These are phyloP conservation scores for Ambrosia trifida DNA, from an alignment of 129 eudicot genomes.

Conservation along the genomic window DNA sequence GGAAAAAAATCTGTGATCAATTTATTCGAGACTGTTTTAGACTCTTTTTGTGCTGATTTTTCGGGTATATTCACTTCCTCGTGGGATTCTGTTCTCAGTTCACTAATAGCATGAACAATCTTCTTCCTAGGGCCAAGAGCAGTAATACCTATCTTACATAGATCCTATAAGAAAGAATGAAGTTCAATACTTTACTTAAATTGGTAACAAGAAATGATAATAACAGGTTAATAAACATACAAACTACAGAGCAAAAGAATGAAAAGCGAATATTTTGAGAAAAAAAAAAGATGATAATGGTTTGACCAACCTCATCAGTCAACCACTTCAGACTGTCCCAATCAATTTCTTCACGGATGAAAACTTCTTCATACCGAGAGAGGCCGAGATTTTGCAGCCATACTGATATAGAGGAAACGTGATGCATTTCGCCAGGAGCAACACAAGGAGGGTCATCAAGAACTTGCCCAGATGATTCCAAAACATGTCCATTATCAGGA, in stretches of 20 bases:
- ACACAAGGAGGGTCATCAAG: constrained; percentile 48
- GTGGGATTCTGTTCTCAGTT: constrained; percentile 38
- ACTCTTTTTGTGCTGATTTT: constrained; percentile 33
- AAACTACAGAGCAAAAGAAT: background rate
- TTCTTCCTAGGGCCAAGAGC: constrained; percentile 98
- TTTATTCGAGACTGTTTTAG: constrained; percentile 47
- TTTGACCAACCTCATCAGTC: constrained; percentile 72
- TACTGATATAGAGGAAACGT: constrained; percentile 47
- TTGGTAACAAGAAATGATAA: background rate
- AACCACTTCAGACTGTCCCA: constrained; percentile 79
- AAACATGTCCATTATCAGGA: constrained; percentile 31
- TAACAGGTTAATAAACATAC: background rate
- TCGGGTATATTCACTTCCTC: constrained; percentile 31
- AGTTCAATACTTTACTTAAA: background rate
- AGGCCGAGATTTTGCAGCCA: constrained; percentile 83
- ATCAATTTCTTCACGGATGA: constrained; percentile 80
- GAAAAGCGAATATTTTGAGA: background rate
- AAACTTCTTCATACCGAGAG: constrained; percentile 71
- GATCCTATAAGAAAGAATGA: constrained; percentile 53
- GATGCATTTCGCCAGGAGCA: constrained; percentile 36
- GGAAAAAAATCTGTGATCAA: constrained; percentile 81
- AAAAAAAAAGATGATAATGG: background rate
- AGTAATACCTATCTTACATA: constrained; percentile 70
- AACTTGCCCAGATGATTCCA: constrained; percentile 53
- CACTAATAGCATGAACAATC: constrained; percentile 69